These are phyloP conservation scores for Globisporangium cederbergense DNA, from an alignment of 352 stramenopile species.

Conservation along the genomic window DNA sequence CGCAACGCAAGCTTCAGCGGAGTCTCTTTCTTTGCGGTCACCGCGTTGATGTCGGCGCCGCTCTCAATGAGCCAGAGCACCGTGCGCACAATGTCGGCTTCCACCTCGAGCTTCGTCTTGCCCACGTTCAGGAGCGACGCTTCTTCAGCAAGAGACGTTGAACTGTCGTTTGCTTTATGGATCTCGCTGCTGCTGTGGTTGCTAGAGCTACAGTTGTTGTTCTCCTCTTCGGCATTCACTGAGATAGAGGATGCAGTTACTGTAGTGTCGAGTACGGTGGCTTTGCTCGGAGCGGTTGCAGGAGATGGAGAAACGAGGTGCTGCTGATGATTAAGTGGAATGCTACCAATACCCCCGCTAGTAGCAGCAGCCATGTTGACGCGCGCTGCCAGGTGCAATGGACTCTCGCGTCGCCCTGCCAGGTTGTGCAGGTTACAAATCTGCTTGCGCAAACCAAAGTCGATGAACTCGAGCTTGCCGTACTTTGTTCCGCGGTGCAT, in stretches of 20 bases:
- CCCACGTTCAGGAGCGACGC: conserved; percentile 5
- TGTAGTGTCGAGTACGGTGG: conserved; percentile 23
- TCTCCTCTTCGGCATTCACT: conserved; percentile 26
- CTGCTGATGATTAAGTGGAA: neutral
- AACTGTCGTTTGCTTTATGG: conserved; percentile 1
- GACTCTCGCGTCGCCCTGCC: conserved; percentile 34
- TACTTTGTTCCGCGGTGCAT: conserved; percentile 70
- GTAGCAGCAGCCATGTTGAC: conserved; percentile 8
- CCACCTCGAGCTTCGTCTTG: conserved; percentile 41
- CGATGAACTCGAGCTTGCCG: conserved; percentile 57
- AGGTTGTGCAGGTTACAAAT: conserved; percentile 36
- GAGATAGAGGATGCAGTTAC: conserved; percentile 33
- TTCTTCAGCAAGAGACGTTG: neutral
- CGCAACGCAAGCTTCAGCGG: conserved; percentile 57
- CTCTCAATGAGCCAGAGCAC: conserved; percentile 76
- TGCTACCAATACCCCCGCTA: neutral
- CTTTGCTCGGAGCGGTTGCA: conserved; percentile 2
- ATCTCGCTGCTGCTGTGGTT: conserved; percentile 24
- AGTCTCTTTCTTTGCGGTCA: conserved; percentile 43
- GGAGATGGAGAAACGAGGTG: neutral
- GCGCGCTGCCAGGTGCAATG: conserved; percentile 65
- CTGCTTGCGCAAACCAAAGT: conserved; percentile 47
- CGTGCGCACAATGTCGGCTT: conserved; percentile 57
- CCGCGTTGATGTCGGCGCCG: conserved; percentile 57
- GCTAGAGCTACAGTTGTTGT: conserved; percentile 18